Evolutionary conservation across 352 stramenopile genomes (phyloP).

Genomic region (Globisporangium carolinianum): DNA sequence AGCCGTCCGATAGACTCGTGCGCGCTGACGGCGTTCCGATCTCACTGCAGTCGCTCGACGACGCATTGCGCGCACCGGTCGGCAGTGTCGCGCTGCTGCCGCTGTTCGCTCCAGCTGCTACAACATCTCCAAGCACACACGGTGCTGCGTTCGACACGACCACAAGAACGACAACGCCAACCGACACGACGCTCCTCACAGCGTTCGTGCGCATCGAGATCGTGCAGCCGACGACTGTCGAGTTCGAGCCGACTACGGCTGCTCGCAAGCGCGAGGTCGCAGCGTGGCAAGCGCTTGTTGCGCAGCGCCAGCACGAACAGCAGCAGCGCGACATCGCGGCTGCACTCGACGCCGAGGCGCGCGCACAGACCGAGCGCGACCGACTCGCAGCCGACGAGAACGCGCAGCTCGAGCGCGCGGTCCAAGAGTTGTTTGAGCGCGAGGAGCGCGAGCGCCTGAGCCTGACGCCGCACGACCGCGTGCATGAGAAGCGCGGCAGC

Average conservation of each 20-base stretch:
- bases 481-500: conserved; percentile 28
- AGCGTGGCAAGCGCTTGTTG: conserved; percentile 24
- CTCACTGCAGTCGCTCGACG: conserved; percentile 32
- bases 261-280: conserved; percentile 24
- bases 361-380: conserved; percentile 29
- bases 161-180: background rate
- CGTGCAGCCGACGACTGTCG: conserved; percentile 32
- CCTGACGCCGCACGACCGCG: conserved; percentile 43
- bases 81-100: conserved; percentile 39
- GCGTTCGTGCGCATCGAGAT: conserved; percentile 64
- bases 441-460: conserved; percentile 40
- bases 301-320: conserved; percentile 19
- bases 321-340: conserved; percentile 23
- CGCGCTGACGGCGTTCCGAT: conserved; percentile 36
- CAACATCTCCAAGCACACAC: no score
- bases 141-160: no score
- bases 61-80: conserved; percentile 31
- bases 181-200: conserved; percentile 22
- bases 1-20: conserved; percentile 37
- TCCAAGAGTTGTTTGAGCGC: conserved; percentile 25
- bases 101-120: conserved; percentile 31
- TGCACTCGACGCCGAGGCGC: conserved; percentile 22
- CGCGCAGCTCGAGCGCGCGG: conserved; percentile 21
- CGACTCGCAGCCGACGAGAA: conserved; percentile 25
- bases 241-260: conserved; percentile 34